phyloP scores from a whole-genome alignment of 1,284 basidiomycete species.

The Austroboletus sp. region DNA sequence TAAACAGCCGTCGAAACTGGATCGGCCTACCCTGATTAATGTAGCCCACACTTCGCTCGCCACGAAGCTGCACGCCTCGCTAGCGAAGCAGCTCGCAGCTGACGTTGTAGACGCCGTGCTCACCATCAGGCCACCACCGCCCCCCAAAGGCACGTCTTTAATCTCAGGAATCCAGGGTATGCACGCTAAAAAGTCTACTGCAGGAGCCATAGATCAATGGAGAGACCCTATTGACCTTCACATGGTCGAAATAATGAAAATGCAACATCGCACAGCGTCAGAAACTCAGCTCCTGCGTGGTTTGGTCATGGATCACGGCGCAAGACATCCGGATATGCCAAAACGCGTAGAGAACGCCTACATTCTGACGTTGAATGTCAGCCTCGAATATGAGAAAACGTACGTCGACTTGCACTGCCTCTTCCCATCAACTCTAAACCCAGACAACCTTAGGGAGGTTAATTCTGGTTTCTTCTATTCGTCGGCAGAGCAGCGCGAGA shows the following conservation, averaged over 20 bases:
- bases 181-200: constrained; percentile 22
- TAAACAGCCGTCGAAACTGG: constrained; percentile 69
- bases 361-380: constrained; percentile 94
- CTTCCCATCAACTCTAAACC: constrained; percentile 16
- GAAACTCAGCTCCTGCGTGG: constrained; percentile 97
- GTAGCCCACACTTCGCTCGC: constrained; percentile 92
- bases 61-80: constrained; percentile 81
- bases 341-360: constrained; percentile 96
- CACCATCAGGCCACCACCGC: constrained; percentile 72
- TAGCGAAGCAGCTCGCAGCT: constrained; percentile 86
- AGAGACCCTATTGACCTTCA: constrained; percentile 93
- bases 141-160: constrained; percentile 46
- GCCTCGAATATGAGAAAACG: constrained; percentile 99
- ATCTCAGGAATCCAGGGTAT: constrained; percentile 13
- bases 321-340: constrained; percentile 98
- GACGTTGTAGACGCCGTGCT: constrained; percentile 95
- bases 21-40: constrained; percentile 86
- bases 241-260: constrained; percentile 99
- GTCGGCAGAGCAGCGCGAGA: constrained; percentile 95
- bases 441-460: constrained; percentile 68
- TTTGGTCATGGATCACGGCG: constrained; percentile 92
- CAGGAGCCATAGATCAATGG: constrained; percentile 61
- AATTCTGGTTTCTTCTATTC: constrained; percentile 99
- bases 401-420: constrained; percentile 40
- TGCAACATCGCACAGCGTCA: constrained; percentile 97